These are phyloP conservation scores for Lolium perenne DNA, from an alignment of 176 grass and related monocot species.

Conservation along the genomic window DNA sequence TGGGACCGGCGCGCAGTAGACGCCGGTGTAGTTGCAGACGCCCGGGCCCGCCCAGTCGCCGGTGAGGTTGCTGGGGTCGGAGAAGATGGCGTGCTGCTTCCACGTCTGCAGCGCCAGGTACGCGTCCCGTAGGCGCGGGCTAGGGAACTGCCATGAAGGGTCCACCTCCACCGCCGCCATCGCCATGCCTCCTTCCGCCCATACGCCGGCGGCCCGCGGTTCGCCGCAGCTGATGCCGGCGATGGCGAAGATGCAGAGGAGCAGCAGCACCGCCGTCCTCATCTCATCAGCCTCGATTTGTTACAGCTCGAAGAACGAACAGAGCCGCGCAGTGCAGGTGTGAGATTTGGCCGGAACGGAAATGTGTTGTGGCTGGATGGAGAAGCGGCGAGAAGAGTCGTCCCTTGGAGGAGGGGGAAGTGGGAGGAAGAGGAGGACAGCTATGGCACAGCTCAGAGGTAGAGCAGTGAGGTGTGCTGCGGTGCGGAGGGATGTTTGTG, in stretches of 20 bases:
- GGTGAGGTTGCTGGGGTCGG: conserved; percentile 67
- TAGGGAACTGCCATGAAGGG: conserved; percentile 67
- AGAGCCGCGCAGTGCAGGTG: not conserved
- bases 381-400: not conserved
- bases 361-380: not conserved
- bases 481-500: not conserved
- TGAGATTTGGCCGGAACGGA: conserved; percentile 30
- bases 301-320: not conserved
- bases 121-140: conserved; percentile 55
- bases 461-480: not conserved
- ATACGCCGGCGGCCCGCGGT: conserved; percentile 31
- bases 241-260: conserved; percentile 17
- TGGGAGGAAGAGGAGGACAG: conserved; percentile 55
- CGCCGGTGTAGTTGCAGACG: conserved; percentile 67
- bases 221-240: conserved; percentile 48
- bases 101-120: conserved; percentile 74
- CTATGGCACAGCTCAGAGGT: conserved; percentile 56
- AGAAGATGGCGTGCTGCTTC: conserved; percentile 82
- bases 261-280: not conserved
- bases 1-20: conserved; percentile 55
- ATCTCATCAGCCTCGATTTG: conserved; percentile 35
- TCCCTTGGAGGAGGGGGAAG: not conserved
- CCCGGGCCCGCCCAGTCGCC: conserved; percentile 61
- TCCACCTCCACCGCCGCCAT: conserved; percentile 55
- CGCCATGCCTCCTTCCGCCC: conserved; percentile 40